phyloP scores from a whole-genome alignment of 306 rosid species.

The Corylus americana region DNA sequence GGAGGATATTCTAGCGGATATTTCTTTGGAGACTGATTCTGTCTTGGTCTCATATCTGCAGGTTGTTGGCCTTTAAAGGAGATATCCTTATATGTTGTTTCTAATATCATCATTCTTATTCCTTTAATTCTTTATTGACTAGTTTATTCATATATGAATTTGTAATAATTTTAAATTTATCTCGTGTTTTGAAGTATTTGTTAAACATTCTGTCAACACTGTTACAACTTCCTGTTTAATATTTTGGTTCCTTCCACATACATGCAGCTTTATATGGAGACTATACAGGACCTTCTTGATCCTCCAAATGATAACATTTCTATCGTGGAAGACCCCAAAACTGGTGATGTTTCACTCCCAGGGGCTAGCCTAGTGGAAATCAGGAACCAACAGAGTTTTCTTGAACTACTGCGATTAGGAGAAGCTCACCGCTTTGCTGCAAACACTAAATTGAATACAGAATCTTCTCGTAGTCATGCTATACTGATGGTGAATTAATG shows the following conservation, averaged over 20 bases:
- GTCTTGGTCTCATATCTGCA: conserved; percentile 87
- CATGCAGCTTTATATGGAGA: conserved; percentile 96
- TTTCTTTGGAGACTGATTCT: conserved; percentile 74
- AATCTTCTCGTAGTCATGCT: conserved; percentile 99
- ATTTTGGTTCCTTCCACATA: conserved; percentile 26
- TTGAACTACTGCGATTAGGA: conserved; percentile 85
- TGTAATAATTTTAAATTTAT: conserved; percentile 16
- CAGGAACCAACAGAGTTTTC: conserved; percentile 79
- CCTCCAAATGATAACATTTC: conserved; percentile 91
- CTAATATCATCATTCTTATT: conserved; percentile 11
- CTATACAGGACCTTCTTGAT: conserved; percentile 91
- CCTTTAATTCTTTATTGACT: conserved; percentile 2
- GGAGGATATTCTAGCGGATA: conserved; percentile 90
- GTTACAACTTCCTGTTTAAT: conserved; percentile 13
- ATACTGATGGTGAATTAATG: conserved; percentile 75
- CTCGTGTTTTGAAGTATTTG: not conserved
- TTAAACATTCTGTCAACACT: conserved; percentile 21
- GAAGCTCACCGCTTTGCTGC: conserved; percentile 99
- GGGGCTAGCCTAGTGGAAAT: conserved; percentile 89
- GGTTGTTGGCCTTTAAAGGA: conserved; percentile 46
- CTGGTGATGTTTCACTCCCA: conserved; percentile 94
- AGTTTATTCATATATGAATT: not conserved
- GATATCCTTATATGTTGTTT: conserved; percentile 9
- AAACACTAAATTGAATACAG: conserved; percentile 91
- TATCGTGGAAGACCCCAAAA: conserved; percentile 91